These are phyloP conservation scores for Paecilomyces fulvus DNA, from an alignment of 2,329 filamentous ascomycete species.

Conservation along the genomic window DNA sequence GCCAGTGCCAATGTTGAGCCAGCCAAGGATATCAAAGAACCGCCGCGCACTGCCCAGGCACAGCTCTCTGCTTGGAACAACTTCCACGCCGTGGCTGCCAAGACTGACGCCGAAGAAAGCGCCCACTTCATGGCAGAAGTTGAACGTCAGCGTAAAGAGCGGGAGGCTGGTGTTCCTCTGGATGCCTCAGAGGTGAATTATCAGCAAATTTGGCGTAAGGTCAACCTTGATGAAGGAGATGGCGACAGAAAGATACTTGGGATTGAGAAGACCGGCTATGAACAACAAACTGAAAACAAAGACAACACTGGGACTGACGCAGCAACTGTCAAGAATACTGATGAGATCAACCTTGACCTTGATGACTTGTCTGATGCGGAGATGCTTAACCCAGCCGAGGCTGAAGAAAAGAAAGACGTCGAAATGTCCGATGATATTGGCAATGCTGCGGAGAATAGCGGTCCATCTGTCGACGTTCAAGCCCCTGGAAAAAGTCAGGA, in stretches of 20 bases:
- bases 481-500: not conserved
- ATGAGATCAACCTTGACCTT: conserved; percentile 64
- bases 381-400: not conserved
- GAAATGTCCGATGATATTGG: conserved; percentile 37
- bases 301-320: conserved; percentile 12
- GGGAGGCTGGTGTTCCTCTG: conserved; percentile 4
- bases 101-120: conserved; percentile 25
- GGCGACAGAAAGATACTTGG: conserved; percentile 14
- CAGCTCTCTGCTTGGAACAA: conserved; percentile 31
- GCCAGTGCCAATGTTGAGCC: not conserved
- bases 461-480: not conserved
- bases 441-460: conserved; percentile 18
- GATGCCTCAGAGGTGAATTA: conserved; percentile 16
- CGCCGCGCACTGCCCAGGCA: not conserved
- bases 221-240: conserved; percentile 24
- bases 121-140: conserved; percentile 18
- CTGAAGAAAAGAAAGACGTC: conserved; percentile 5
- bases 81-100: conserved; percentile 24
- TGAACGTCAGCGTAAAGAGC: conserved; percentile 8
- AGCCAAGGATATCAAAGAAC: not conserved
- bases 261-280: conserved; percentile 10
- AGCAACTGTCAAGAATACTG: conserved; percentile 44
- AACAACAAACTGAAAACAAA: conserved; percentile 8
- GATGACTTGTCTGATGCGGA: conserved; percentile 42
- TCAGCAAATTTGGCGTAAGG: conserved; percentile 30